phyloP scores from a whole-genome alignment of 169 alveolate species.

The Plasmodium falciparum region DNA sequence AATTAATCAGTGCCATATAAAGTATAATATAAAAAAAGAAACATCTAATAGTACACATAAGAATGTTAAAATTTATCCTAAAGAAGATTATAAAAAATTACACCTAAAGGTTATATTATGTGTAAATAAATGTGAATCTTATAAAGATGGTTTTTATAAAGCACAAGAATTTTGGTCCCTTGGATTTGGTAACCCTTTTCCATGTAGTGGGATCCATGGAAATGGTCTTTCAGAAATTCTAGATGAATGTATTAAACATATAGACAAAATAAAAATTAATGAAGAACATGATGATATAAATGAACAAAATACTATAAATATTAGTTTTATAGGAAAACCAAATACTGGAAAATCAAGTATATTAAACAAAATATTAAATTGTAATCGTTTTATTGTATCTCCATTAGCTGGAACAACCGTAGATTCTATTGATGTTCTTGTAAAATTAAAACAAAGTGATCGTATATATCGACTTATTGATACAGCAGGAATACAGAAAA shows the following conservation, averaged over 20 bases:
- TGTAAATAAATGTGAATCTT: constrained; percentile 86
- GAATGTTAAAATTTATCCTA: neutral
- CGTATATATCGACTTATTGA: constrained; percentile 74
- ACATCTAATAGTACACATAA: neutral
- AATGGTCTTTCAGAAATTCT: constrained; percentile 84
- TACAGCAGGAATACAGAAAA: constrained; percentile 74
- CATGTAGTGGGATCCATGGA: constrained; percentile 87
- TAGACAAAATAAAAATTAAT: constrained; percentile 48
- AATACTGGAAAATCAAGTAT: constrained; percentile 85
- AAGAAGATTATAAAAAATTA: neutral
- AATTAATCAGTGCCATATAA: neutral
- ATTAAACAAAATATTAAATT: constrained; percentile 78
- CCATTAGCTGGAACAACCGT: constrained; percentile 86
- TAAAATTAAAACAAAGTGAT: constrained; percentile 67
- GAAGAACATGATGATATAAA: constrained; percentile 69
- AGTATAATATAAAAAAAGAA: neutral
- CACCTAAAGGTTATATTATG: constrained; percentile 77
- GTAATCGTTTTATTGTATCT: constrained; percentile 84
- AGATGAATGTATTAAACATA: constrained; percentile 76
- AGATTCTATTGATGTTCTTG: constrained; percentile 82
- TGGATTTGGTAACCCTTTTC: constrained; percentile 85
- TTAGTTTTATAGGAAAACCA: constrained; percentile 78
- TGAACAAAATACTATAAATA: constrained; percentile 31
- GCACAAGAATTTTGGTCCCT: constrained; percentile 87
- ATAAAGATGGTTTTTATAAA: constrained; percentile 80